These are phyloP conservation scores for Aphanomyces stellatus DNA, from an alignment of 352 stramenopile genomes.

Conservation along the genomic window DNA sequence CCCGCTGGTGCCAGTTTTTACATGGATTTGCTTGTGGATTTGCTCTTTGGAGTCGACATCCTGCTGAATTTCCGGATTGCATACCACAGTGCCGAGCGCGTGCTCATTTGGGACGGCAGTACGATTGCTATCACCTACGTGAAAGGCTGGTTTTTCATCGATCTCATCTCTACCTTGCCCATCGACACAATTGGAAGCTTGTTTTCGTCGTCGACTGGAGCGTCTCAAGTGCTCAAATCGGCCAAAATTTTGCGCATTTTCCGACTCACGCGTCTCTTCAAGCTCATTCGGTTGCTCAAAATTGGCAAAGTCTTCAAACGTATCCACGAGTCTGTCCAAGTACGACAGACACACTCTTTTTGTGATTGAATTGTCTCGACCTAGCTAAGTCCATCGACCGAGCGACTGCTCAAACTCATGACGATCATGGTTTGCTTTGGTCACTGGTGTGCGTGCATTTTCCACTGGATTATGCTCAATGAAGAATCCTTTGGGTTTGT, in stretches of 20 bases:
- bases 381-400: conserved; percentile 55
- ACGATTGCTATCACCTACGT: conserved; percentile 65
- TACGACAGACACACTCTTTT: no score
- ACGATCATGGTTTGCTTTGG: conserved; percentile 71
- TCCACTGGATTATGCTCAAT: conserved; percentile 59
- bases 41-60: conserved; percentile 84
- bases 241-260: conserved; percentile 14
- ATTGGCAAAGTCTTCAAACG: conserved; percentile 24
- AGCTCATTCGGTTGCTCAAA: conserved; percentile 12
- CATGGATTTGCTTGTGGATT: conserved; percentile 74
- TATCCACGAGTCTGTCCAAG: conserved; percentile 60
- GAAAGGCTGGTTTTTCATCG: conserved; percentile 66
- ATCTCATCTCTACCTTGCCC: conserved; percentile 75
- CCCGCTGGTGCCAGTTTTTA: conserved; percentile 28
- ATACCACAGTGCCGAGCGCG: conserved; percentile 65
- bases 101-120: conserved; percentile 48
- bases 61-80: conserved; percentile 77
- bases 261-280: conserved; percentile 13
- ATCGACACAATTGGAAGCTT: conserved; percentile 47
- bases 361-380: not conserved
- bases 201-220: not conserved
- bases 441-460: conserved; percentile 78
- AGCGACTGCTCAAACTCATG: conserved; percentile 53
- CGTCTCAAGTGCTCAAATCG: not conserved
- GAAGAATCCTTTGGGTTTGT: conserved; percentile 47